Conservation (phyloP, 208 protist species). For the Angomonas ambiguus region DNA sequence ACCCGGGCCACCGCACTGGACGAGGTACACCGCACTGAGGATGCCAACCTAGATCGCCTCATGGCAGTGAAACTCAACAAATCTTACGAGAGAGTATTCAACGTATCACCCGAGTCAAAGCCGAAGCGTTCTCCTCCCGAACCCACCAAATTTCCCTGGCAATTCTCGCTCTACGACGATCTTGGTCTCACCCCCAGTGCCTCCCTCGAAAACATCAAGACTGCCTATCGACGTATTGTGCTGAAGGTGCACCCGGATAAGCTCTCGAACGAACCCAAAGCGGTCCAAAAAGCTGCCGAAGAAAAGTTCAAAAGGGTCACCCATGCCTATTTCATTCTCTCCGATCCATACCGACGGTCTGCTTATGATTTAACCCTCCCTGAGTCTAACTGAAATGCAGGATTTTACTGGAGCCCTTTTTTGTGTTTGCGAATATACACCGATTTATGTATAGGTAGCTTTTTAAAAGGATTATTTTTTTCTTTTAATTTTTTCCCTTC, state of each 20-base stretch:
- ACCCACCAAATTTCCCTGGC: constrained; percentile 3
- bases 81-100: constrained; percentile 9
- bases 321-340: constrained; percentile 93
- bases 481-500: constrained; percentile 10
- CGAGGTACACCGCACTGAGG: constrained; percentile 17
- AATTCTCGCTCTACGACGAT: constrained; percentile 55
- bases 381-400: background rate
- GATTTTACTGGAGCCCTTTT: background rate
- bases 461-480: background rate
- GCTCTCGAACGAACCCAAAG: constrained; percentile 35
- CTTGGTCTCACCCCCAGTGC: constrained; percentile 43
- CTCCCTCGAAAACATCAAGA: constrained; percentile 37
- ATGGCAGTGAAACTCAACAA: constrained; percentile 31
- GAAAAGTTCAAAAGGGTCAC: constrained; percentile 93
- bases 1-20: constrained; percentile 43
- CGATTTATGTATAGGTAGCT: background rate
- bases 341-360: constrained; percentile 82
- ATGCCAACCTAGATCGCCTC: constrained; percentile 49
- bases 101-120: background rate
- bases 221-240: constrained; percentile 57
- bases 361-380: constrained; percentile 84
- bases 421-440: background rate
- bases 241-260: constrained; percentile 81
- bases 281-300: constrained; percentile 26
- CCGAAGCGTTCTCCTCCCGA: background rate